These are phyloP conservation scores for Carpinus fangiana DNA, from an alignment of 306 rosid species.

Conservation along the genomic window DNA sequence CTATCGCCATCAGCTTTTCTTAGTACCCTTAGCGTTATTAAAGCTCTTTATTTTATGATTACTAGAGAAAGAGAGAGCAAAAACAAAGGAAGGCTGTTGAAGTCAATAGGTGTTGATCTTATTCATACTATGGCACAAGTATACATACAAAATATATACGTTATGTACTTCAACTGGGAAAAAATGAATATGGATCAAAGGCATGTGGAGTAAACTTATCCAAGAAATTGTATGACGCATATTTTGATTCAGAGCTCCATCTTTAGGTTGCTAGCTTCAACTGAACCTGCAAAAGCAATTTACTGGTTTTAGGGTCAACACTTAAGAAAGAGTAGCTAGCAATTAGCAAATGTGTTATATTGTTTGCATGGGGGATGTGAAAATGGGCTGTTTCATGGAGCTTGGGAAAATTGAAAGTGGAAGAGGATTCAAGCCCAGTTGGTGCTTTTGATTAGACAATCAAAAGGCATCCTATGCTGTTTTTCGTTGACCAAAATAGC, in stretches of 20 bases:
- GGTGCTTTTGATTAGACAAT: conserved; percentile 12
- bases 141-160: conserved; percentile 57
- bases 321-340: not conserved
- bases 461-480: not conserved
- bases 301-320: not conserved
- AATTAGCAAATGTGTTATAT: not conserved
- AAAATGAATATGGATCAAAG: conserved; percentile 39
- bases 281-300: conserved; percentile 46
- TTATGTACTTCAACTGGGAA: conserved; percentile 44
- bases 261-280: conserved; percentile 66
- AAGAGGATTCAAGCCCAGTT: not conserved
- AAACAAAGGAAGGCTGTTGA: conserved; percentile 15
- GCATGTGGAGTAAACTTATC: conserved; percentile 38
- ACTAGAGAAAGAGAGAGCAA: not conserved
- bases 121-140: conserved; percentile 56
- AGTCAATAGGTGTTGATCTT: conserved; percentile 39
- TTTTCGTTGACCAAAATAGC: no score
- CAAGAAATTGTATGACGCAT: conserved; percentile 39
- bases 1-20: conserved; percentile 4
- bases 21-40: not conserved
- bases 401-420: not conserved
- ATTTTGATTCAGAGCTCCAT: conserved; percentile 64
- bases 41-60: not conserved
- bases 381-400: no score
- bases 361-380: not conserved